Base-by-base conservation (phyloP, 148 eudicot genomes). In the Diospyros lotus region DNA sequence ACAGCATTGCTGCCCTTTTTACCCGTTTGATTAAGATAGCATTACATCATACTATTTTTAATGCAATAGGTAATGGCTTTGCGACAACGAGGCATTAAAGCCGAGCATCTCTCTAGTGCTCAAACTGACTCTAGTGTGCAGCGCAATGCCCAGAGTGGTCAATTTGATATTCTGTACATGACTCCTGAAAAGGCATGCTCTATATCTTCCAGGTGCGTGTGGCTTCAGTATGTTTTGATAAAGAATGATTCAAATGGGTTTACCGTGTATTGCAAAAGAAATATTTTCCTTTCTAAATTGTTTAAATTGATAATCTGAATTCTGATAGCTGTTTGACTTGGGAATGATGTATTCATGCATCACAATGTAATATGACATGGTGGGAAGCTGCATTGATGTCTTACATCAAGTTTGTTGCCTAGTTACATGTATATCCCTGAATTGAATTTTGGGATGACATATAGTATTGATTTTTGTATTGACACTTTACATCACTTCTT, bases 101-200 rank as follows among this genome's bases (percentile, higher is more conserved):
- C 94, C 11, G 97, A 92, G 43, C 86, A 88, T 82, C 81, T 92
- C 40, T 91, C 90, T 14, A 82, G 89, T 72, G 85, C 90, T 77
- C 97, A 89, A 84, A 82, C 81, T 17, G 85, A 89, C 78, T 62
- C 74, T 40, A 87, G 79, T 52, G 92, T 83, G 66, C 88, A 85
- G 64, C 50, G 65, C 50, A 86, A 84, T 73, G 94, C 97, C 60
- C 90, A 87, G 78, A 68, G 84, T 48, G 97, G 97, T 77, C 73
- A 66, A 66, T 92, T 80, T 82, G 84, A 86, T 59, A 84, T 92
- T 82, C 62, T 92, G 73, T 92, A 89, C 74, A 84, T 92, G 92
- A 89, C 97, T 44, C 97, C 97, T 3, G 97, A 92, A 77, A 92
- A 87, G 84, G 97, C 97, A 8, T 89, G 89, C 66, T 8, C 71